Evolutionary conservation across 1,284 basidiomycete genomes (phyloP).

Genomic region (Marasmius fiardii): DNA sequence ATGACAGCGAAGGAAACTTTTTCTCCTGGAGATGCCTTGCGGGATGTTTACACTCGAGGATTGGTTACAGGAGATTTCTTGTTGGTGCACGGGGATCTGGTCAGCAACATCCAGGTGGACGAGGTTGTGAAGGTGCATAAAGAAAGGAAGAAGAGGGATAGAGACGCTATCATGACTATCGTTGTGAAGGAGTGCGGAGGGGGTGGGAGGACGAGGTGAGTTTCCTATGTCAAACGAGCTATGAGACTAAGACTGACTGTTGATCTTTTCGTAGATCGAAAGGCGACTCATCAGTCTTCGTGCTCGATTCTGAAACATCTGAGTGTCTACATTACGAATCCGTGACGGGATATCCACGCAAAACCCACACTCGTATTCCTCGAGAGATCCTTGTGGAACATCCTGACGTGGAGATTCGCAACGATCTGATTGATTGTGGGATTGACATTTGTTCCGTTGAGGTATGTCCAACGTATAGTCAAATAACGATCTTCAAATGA

Average conservation of each 20-base stretch:
- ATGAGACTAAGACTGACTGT: constrained; percentile 9
- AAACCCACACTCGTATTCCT: constrained; percentile 57
- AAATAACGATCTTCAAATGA: neutral
- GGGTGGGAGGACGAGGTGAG: constrained; percentile 70
- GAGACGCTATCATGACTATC: constrained; percentile 96
- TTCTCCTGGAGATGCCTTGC: constrained; percentile 93
- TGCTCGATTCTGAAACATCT: constrained; percentile 69
- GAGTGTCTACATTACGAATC: constrained; percentile 81
- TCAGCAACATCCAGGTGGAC: constrained; percentile 91
- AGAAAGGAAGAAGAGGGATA: constrained; percentile 82
- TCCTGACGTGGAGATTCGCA: constrained; percentile 77
- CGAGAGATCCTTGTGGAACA: constrained; percentile 67
- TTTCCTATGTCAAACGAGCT: constrained; percentile 18
- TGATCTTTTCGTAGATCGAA: constrained; percentile 45
- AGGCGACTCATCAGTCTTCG: constrained; percentile 71
- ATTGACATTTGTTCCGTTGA: constrained; percentile 94
- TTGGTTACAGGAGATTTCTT: constrained; percentile 93
- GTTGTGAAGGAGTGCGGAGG: constrained; percentile 81
- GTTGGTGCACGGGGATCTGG: constrained; percentile 90
- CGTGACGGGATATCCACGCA: constrained; percentile 61
- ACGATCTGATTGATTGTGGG: constrained; percentile 85
- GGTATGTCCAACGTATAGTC: constrained; percentile 37
- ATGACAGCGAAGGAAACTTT: constrained; percentile 86
- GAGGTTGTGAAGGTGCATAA: constrained; percentile 88
- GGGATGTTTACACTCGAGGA: constrained; percentile 93